Evolutionary conservation across 768 basidiomycete genomes (phyloP).

Genomic region (Termitomyces heimii): DNA sequence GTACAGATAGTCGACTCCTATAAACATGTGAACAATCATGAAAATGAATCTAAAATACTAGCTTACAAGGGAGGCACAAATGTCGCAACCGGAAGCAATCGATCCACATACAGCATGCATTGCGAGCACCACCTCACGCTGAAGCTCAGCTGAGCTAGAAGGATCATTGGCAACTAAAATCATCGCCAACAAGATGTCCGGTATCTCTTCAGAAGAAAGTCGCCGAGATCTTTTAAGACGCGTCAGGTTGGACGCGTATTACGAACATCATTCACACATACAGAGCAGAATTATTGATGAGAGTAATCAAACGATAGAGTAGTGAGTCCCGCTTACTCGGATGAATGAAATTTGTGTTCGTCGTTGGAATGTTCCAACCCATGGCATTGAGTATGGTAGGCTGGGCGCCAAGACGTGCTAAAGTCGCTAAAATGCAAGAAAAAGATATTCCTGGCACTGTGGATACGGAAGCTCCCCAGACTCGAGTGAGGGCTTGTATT

Average conservation of each 20-base stretch:
- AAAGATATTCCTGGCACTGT: conserved; percentile 25
- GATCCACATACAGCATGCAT: conserved; percentile 42
- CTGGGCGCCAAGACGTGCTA: conserved; percentile 42
- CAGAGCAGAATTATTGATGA: conserved; percentile 40
- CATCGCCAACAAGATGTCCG: conserved; percentile 43
- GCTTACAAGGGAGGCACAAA: conserved; percentile 22
- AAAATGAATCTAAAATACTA: not conserved
- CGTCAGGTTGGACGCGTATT: not conserved
- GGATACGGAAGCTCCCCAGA: conserved; percentile 20
- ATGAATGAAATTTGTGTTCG: conserved; percentile 11
- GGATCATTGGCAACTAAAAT: conserved; percentile 54
- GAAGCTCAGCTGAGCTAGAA: conserved; percentile 36
- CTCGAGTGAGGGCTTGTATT: conserved; percentile 25
- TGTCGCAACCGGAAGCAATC: conserved; percentile 25
- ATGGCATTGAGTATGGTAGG: conserved; percentile 25
- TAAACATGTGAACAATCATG: not conserved
- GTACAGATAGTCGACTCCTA: conserved; percentile 45
- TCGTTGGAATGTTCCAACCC: conserved; percentile 20
- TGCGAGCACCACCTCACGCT: conserved; percentile 37
- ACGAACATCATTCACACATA: conserved; percentile 22
- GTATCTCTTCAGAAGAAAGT: conserved; percentile 32
- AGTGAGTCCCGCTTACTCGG: conserved; percentile 21
- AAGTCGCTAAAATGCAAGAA: conserved; percentile 25
- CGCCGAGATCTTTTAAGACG: conserved; percentile 23
- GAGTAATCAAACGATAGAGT: conserved; percentile 34